Conservation (phyloP, 352 stramenopile genomes). For the Phytophthora sp. region DNA sequence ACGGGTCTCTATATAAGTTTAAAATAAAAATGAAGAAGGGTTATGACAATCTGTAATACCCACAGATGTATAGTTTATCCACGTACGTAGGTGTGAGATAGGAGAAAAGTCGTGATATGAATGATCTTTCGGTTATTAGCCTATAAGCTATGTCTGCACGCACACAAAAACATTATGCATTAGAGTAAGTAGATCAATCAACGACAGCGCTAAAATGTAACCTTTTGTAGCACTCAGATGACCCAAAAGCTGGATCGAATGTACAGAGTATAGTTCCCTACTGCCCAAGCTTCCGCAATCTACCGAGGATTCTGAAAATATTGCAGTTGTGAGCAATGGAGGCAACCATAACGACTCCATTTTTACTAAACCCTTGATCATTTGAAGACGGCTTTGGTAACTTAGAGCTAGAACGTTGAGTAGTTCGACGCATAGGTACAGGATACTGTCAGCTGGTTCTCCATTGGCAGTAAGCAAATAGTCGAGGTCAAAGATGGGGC, state of each 20-base stretch:
- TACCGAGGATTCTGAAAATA: neutral
- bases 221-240: constrained; percentile 28
- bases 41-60: neutral
- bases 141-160: constrained; percentile 18
- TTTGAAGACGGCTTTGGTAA: constrained; percentile 20
- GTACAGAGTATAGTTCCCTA: neutral
- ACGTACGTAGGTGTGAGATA: constrained; percentile 13
- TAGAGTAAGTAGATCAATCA: neutral
- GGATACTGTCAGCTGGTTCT: neutral
- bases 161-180: neutral
- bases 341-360: constrained; percentile 22
- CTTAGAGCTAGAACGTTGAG: constrained; percentile 16
- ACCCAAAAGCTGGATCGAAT: constrained; percentile 17
- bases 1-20: neutral
- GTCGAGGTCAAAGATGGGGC: constrained; percentile 1
- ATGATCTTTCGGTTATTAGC: constrained; percentile 2
- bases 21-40: no score
- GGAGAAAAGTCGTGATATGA: constrained; percentile 16
- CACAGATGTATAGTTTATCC: neutral
- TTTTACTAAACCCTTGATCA: constrained; percentile 7
- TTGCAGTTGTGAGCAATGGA: neutral
- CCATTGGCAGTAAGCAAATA: constrained; percentile 11
- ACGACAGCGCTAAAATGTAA: neutral
- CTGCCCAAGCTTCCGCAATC: neutral
- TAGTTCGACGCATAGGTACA: neutral